phyloP scores from a whole-genome alignment of 768 basidiomycete species.

The Serendipita sp. region DNA sequence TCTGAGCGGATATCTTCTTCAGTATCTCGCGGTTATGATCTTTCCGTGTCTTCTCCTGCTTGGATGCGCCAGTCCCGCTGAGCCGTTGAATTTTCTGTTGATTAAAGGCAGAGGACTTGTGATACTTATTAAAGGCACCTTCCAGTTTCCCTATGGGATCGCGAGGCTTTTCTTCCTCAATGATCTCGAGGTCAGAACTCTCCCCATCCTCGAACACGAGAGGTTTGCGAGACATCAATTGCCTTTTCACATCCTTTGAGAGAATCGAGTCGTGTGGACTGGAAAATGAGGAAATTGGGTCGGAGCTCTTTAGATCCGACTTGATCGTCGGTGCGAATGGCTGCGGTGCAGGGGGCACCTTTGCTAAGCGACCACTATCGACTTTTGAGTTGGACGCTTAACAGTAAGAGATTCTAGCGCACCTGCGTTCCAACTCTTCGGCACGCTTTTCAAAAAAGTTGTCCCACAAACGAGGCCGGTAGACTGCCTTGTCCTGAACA shows the following conservation, averaged over 20 bases:
- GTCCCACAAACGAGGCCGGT: neutral
- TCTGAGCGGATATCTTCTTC: neutral
- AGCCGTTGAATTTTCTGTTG: neutral
- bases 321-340: neutral
- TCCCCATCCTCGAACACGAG: neutral
- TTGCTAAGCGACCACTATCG: neutral
- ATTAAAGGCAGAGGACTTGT: neutral
- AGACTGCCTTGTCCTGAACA: neutral
- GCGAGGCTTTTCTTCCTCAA: neutral
- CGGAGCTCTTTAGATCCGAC: neutral
- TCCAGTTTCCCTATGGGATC: neutral
- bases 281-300: neutral
- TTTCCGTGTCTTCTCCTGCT: neutral
- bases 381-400: neutral
- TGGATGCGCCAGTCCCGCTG: neutral
- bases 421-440: neutral
- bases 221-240: neutral
- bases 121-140: neutral
- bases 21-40: neutral
- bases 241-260: neutral
- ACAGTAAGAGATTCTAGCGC: neutral
- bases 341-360: neutral
- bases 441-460: neutral
- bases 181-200: neutral
- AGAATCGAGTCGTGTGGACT: neutral